phyloP scores from a whole-genome alignment of 768 basidiomycete species.

The Calvatia gigantea region DNA sequence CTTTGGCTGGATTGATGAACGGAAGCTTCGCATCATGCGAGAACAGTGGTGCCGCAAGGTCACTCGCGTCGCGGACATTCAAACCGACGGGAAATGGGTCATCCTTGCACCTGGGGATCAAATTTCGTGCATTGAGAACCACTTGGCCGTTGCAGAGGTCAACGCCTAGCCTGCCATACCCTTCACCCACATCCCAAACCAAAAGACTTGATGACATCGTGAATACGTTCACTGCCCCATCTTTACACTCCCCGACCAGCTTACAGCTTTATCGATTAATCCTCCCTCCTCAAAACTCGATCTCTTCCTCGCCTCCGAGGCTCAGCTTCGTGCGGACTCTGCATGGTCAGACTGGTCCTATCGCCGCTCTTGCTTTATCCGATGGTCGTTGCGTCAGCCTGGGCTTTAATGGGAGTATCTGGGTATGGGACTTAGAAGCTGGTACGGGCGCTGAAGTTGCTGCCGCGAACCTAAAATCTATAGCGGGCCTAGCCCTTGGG shows the following conservation, averaged over 20 bases:
- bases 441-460: conserved; percentile 44
- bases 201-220: neutral
- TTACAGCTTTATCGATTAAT: conserved; percentile 76
- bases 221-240: conserved; percentile 17
- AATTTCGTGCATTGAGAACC: conserved; percentile 15
- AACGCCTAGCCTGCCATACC: conserved; percentile 14
- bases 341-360: conserved; percentile 64
- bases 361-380: conserved; percentile 66
- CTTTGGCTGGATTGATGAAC: conserved; percentile 66
- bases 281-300: conserved; percentile 43
- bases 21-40: conserved; percentile 56
- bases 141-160: conserved; percentile 16
- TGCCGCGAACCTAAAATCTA: conserved; percentile 21
- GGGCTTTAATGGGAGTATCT: conserved; percentile 66
- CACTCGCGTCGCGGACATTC: conserved; percentile 61
- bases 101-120: conserved; percentile 63
- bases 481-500: conserved; percentile 10
- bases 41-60: conserved; percentile 82
- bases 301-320: conserved; percentile 53
- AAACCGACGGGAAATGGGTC: conserved; percentile 86
- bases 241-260: conserved; percentile 38
- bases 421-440: conserved; percentile 85
- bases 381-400: conserved; percentile 83
- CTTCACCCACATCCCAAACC: conserved; percentile 21
- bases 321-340: conserved; percentile 70